phyloP scores from a whole-genome alignment of 768 basidiomycete species.

The Podaxis rugospora region DNA sequence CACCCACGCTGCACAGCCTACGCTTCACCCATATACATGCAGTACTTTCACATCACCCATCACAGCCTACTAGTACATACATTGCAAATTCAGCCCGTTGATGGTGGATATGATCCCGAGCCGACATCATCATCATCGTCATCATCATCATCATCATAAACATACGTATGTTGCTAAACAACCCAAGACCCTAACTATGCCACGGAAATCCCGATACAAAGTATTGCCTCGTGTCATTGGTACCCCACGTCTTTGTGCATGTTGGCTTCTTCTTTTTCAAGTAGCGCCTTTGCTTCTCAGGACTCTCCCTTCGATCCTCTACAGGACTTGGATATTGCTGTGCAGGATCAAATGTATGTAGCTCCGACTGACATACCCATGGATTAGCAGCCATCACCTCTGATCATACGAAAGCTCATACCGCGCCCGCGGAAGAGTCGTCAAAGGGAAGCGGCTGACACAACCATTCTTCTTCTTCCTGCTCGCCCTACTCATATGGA shows the following conservation, averaged over 20 bases:
- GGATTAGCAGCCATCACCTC: background rate
- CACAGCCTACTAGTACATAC: background rate
- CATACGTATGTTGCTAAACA: background rate
- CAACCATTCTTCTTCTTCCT: slow-evolving; percentile 7
- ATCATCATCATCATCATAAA: background rate
- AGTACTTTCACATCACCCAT: too few relatives aligned
- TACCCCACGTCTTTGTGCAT: background rate
- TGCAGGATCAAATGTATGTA: background rate
- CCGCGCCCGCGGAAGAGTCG: background rate
- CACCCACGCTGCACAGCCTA: background rate
- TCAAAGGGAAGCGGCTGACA: background rate
- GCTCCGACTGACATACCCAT: background rate
- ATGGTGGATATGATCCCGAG: background rate
- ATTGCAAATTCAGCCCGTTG: background rate
- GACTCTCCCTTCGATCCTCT: background rate
- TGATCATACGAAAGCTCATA: too few relatives aligned
- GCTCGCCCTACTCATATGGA: background rate
- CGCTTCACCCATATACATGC: too few relatives aligned
- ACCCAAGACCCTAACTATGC: background rate
- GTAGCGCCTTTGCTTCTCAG: background rate
- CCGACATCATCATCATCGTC: background rate
- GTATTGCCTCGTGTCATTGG: background rate
- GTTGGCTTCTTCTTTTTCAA: slow-evolving; percentile 4
- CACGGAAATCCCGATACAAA: background rate
- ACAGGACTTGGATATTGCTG: background rate